These are phyloP conservation scores for Ambrosiella xylebori DNA, from an alignment of 2,329 filamentous ascomycete genomes.

Conservation along the genomic window DNA sequence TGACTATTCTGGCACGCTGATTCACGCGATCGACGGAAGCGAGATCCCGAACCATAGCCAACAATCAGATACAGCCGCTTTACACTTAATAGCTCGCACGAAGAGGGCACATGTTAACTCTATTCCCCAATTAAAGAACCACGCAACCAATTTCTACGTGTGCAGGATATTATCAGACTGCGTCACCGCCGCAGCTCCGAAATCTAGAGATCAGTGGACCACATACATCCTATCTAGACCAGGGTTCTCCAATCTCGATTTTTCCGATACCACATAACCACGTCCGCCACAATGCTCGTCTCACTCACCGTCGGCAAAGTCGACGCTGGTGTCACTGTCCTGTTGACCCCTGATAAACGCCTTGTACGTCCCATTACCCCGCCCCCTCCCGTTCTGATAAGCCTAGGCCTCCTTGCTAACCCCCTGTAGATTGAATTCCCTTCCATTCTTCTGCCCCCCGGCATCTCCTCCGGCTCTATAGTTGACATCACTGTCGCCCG, in stretches of 20 bases:
- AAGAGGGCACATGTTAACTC: too few relatives aligned
- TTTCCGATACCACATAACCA: neutral
- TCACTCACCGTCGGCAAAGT: conserved; percentile 98
- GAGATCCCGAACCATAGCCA: neutral
- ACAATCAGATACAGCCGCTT: neutral
- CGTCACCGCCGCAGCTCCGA: too few relatives aligned
- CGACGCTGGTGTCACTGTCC: conserved; percentile 92
- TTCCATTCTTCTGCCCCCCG: conserved; percentile 84
- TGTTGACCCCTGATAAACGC: conserved; percentile 91
- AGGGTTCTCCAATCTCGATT: neutral
- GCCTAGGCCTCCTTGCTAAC: neutral
- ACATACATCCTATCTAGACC: neutral
- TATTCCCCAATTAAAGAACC: too few relatives aligned
- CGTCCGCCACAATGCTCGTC: conserved; percentile 53
- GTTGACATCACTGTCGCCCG: conserved; percentile 92
- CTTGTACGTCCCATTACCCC: conserved; percentile 44
- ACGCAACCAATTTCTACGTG: too few relatives aligned
- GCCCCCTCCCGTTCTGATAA: neutral
- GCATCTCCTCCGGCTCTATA: conserved; percentile 90
- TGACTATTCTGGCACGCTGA: neutral
- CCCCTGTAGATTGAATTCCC: conserved; percentile 79
- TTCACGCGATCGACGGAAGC: neutral
- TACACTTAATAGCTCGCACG: neutral
- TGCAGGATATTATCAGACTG: too few relatives aligned
- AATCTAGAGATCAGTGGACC: too few relatives aligned